Base-by-base conservation (phyloP, 208 protist genomes). In the Strigomonas oncopelti region DNA sequence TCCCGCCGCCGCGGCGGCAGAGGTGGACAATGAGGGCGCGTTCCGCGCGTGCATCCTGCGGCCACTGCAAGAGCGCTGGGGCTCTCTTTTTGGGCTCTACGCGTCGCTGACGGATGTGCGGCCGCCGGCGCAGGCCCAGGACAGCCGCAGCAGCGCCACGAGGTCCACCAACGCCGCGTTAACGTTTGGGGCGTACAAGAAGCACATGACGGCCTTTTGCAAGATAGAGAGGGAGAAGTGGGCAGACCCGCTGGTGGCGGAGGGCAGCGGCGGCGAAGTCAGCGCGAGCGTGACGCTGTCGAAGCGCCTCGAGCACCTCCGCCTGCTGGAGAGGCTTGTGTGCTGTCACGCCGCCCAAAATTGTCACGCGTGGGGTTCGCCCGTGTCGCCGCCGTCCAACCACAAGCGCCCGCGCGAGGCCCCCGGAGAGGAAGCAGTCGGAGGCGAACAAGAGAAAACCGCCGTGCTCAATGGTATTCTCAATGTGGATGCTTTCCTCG, bases 31-130 rank as follows among this genome's bases (percentile, higher is more conserved):
- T 7, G 42, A 48, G 1, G 42, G 18, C 1, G 42, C 42, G 42
- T 48, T 48, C 42, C 42, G 42, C 42, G 42, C 42, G 16, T 14
- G 42, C 42, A 1, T 48, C 42, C 42, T 48, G 42, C 42, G 42
- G 16, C 42, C 42, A 14, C 42, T 48, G 42, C 42, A 48, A 14
- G 36, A 32, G 34, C 22, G 51, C 0, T 67, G 72, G 14, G 46
- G 31, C 32, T 68, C 57, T 22, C 52, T 77, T 5, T 64, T 61
- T 61, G 61, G 53, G 22, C 45, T 77, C 11, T 55, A 69, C 61
- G 54, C 72, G 28, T 66, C 63, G 18, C 63, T 77, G 36, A 67
- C 72, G 34, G 67, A 67, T 13, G 69, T 66, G 36, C 72, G 71
- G 38, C 48, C 22, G 24, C 63, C 72, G 2, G 66, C 72, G 36